Conservation (phyloP, 2,329 filamentous ascomycete genomes). For the Coleophoma cylindrospora region DNA sequence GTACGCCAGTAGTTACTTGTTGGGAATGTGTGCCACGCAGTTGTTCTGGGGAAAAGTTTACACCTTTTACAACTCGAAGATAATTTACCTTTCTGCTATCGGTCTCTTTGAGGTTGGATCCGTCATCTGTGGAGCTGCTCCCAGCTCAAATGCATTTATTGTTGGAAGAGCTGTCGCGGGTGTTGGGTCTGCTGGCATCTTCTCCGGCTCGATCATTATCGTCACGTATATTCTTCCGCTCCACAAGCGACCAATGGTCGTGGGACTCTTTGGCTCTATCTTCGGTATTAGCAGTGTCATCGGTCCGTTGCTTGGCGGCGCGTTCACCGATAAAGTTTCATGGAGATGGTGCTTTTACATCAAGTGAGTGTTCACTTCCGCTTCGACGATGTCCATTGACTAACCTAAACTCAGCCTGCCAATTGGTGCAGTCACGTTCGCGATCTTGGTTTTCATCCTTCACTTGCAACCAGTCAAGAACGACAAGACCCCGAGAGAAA, state of each 20-base stretch:
- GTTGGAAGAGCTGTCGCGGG: constrained; percentile 22
- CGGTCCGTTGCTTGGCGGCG: constrained; percentile 25
- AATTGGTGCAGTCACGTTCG: constrained; percentile 25
- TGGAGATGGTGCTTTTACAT: constrained; percentile 29
- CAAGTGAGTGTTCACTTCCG: constrained; percentile 14
- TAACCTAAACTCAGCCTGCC: constrained; percentile 31
- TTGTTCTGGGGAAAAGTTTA: constrained; percentile 12
- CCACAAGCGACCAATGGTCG: constrained; percentile 9
- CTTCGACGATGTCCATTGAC: not conserved
- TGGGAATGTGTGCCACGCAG: not conserved
- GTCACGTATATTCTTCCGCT: constrained; percentile 13
- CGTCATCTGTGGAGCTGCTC: constrained; percentile 19
- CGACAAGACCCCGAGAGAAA: constrained; percentile 31
- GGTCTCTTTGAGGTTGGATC: constrained; percentile 24
- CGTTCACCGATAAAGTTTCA: constrained; percentile 26
- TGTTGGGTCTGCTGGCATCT: constrained; percentile 17
- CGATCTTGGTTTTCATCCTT: constrained; percentile 26
- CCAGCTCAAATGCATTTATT: constrained; percentile 20
- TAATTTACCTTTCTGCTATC: constrained; percentile 9
- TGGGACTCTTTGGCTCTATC: constrained; percentile 13
- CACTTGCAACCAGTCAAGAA: not conserved
- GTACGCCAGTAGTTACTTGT: not conserved
- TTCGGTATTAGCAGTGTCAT: constrained; percentile 15
- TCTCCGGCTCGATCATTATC: constrained; percentile 18
- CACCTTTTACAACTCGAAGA: constrained; percentile 13